These are phyloP conservation scores for Yamadazyma kitorensis DNA, from an alignment of 805 yeast species.

Conservation along the genomic window DNA sequence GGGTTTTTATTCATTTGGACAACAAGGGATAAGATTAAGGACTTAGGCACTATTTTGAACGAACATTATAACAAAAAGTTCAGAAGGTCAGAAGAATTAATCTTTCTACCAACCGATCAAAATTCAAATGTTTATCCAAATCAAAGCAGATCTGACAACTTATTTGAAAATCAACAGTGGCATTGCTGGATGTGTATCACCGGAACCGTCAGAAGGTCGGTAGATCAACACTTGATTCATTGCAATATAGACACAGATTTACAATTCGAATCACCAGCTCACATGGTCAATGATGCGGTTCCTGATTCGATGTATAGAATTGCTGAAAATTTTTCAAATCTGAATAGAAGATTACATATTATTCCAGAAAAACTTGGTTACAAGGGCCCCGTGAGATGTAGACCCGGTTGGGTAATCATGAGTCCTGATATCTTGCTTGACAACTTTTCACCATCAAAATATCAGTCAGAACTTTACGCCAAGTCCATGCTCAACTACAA, in stretches of 20 bases:
- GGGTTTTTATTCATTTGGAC: conserved; percentile 90
- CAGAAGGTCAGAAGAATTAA: conserved; percentile 86
- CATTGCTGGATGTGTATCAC: conserved; percentile 98
- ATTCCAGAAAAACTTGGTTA: conserved; percentile 71
- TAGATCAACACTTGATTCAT: conserved; percentile 80
- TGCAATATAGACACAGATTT: conserved; percentile 92
- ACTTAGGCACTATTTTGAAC: conserved; percentile 52
- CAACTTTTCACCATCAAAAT: conserved; percentile 49
- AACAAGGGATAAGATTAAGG: conserved; percentile 66
- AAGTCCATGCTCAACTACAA: conserved; percentile 30
- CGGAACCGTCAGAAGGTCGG: conserved; percentile 85
- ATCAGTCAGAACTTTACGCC: conserved; percentile 28
- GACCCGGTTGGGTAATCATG: conserved; percentile 91
- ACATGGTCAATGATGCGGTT: conserved; percentile 24
- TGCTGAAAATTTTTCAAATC: conserved; percentile 85
- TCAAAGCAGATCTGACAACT: conserved; percentile 30
- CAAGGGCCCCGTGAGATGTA: conserved; percentile 57
- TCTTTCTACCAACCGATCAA: conserved; percentile 70
- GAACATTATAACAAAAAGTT: conserved; percentile 59
- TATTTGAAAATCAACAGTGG: conserved; percentile 80
- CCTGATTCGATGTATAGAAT: conserved; percentile 78
- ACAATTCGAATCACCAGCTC: conserved; percentile 52
- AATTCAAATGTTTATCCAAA: conserved; percentile 66
- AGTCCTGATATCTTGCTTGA: conserved; percentile 79
- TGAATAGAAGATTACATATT: conserved; percentile 79